A percentile compares a stretch with the other conserved stretches of the same genome.
These are phyloP conservation scores for Aquilaria sinensis DNA, from an alignment of 345 rosid genomes.

Conservation along the genomic window DNA sequence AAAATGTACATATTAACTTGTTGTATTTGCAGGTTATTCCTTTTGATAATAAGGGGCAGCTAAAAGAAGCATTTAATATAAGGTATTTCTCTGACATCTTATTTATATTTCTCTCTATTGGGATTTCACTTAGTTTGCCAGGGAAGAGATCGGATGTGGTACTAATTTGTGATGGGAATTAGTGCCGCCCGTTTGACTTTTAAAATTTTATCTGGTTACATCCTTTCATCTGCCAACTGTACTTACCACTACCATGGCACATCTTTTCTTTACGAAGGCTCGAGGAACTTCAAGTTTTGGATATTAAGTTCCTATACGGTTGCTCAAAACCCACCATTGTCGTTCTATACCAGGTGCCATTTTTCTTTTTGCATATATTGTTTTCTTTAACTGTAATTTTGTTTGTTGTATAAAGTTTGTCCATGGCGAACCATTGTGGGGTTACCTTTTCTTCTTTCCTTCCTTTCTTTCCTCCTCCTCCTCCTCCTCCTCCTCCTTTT, in stretches of 20 bases:
- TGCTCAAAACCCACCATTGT: conserved; percentile 89
- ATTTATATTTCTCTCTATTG: not conserved
- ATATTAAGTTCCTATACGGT: conserved; percentile 90
- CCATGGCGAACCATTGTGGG: too few species aligned
- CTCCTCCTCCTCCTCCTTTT: not conserved
- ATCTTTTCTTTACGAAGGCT: conserved; percentile 41
- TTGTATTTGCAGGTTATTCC: conserved; percentile 67
- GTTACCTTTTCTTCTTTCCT: too few species aligned
- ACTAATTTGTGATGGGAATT: not conserved
- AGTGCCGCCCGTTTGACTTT: not conserved
- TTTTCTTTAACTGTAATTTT: not conserved
- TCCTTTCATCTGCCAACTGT: not conserved
- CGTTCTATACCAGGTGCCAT: conserved; percentile 76
- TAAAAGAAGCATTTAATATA: conserved; percentile 90
- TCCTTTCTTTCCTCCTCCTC: not conserved
- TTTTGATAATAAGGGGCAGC: conserved; percentile 91
- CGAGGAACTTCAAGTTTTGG: conserved; percentile 96
- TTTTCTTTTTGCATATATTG: conserved; percentile 9
- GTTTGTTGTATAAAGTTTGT: too few species aligned
- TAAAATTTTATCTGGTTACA: not conserved
- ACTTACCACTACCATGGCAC: not conserved
- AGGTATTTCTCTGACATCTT: conserved; percentile 34
- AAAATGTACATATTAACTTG: not conserved
- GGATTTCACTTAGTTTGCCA: not conserved
- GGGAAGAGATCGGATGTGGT: conserved; percentile 1